Percentiles rank a stretch among this genome's conserved stretches.
These are phyloP conservation scores for Delitschia confertaspora DNA, from an alignment of 495 filamentous ascomycete species.

Conservation along the genomic window DNA sequence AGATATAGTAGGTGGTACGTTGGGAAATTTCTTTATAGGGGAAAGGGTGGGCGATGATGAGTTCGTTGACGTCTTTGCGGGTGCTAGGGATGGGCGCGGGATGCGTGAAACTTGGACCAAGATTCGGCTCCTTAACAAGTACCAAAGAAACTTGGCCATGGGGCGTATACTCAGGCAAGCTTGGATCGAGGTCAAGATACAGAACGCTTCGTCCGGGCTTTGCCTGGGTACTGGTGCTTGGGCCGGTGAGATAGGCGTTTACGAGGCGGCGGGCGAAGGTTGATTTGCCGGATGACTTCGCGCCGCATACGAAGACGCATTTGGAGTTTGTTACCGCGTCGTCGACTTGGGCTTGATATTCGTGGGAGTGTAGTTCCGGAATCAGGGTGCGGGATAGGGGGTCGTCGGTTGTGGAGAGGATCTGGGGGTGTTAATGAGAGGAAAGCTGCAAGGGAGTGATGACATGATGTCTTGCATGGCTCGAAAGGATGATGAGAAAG, in stretches of 20 bases:
- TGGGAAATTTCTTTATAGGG: conserved; percentile 59
- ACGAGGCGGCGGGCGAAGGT: conserved; percentile 68
- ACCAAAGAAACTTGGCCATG: conserved; percentile 70
- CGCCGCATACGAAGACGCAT: conserved; percentile 59
- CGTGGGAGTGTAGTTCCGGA: conserved; percentile 19
- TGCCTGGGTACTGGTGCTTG: background rate
- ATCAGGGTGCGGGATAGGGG: conserved; percentile 27
- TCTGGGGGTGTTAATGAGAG: too few species aligned
- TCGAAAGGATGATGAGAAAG: too few species aligned
- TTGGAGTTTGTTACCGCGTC: conserved; percentile 36
- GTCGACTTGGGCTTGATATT: conserved; percentile 28
- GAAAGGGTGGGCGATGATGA: conserved; percentile 63
- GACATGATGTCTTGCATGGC: too few species aligned
- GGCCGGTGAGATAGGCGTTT: conserved; percentile 60
- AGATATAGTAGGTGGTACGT: conserved; percentile 61
- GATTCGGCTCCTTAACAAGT: conserved; percentile 51
- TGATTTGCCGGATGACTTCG: conserved; percentile 80
- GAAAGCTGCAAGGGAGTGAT: too few species aligned
- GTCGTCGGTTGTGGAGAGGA: conserved; percentile 7
- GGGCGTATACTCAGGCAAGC: conserved; percentile 71
- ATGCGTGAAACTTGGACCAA: conserved; percentile 70
- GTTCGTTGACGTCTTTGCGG: conserved; percentile 18
- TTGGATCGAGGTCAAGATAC: conserved; percentile 75
- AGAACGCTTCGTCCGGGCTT: conserved; percentile 41
- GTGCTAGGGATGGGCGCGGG: conserved; percentile 39